phyloP scores from a whole-genome alignment of 1,284 basidiomycete genomes.

The Boletus coffeatus region DNA sequence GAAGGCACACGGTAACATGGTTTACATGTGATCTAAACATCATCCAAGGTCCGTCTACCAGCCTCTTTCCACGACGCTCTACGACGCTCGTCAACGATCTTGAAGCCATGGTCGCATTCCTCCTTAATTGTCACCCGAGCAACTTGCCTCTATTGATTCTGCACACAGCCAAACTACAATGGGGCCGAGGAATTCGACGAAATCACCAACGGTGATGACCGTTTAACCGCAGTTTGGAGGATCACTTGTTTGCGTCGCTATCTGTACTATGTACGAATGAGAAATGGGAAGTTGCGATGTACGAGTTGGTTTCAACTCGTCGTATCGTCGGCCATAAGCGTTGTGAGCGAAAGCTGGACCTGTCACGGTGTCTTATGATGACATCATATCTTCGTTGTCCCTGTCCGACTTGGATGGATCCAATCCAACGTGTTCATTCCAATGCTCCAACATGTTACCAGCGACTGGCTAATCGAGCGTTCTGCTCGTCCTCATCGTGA shows the following conservation, averaged over 20 bases:
- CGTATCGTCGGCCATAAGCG: too few species aligned
- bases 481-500: too few species aligned
- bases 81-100: slow-evolving; percentile 44
- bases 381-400: too few species aligned
- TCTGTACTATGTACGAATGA: neutral
- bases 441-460: too few species aligned
- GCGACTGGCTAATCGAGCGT: too few species aligned
- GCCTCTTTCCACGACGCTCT: slow-evolving; percentile 38
- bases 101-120: slow-evolving; percentile 16
- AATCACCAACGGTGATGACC: slow-evolving; percentile 13
- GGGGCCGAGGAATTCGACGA: neutral
- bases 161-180: neutral
- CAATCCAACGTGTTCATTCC: too few species aligned
- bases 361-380: too few species aligned
- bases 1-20: slow-evolving; percentile 27
- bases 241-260: slow-evolving; percentile 46
- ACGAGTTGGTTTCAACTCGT: slow-evolving; percentile 1
- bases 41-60: slow-evolving; percentile 32
- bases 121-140: slow-evolving; percentile 20
- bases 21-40: slow-evolving; percentile 30
- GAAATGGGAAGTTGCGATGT: slow-evolving; percentile 1
- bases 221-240: neutral
- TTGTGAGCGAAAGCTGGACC: too few species aligned
- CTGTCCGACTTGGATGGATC: too few species aligned
- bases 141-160: slow-evolving; percentile 18